Evolutionary conservation across 73 alveolate genomes (phyloP).

Genomic region (Tetrahymena elliotti): DNA sequence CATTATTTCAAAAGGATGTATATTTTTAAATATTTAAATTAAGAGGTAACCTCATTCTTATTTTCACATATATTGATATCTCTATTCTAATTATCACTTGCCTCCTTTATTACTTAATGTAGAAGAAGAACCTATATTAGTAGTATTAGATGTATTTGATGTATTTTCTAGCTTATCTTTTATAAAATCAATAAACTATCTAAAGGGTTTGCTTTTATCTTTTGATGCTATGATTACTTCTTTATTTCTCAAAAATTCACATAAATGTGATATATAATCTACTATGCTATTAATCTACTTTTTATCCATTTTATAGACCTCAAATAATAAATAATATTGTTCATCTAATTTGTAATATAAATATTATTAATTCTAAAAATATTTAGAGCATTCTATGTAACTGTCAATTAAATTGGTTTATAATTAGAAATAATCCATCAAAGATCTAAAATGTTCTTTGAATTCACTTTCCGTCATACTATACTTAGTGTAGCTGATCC

Average conservation of each 20-base stretch:
- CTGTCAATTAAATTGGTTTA: not conserved
- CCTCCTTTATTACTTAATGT: not conserved
- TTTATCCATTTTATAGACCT: not conserved
- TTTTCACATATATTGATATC: too few species aligned
- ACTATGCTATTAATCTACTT: not conserved
- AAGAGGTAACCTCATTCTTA: too few species aligned
- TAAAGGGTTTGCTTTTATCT: not conserved
- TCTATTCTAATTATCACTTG: too few species aligned
- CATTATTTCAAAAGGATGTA: too few species aligned
- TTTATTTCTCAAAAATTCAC: not conserved
- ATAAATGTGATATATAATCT: not conserved
- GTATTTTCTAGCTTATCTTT: not conserved
- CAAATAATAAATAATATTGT: not conserved
- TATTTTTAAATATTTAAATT: too few species aligned
- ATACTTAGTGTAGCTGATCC: not conserved
- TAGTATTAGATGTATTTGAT: not conserved
- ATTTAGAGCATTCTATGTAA: not conserved
- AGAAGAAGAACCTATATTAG: not conserved
- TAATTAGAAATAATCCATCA: not conserved
- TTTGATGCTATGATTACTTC: not conserved
- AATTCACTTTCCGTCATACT: not conserved
- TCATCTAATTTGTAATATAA: not conserved
- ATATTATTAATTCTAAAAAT: not conserved
- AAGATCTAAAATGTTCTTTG: not conserved
- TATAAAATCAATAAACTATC: not conserved